Base-by-base conservation (phyloP, 805 yeast genomes). In the Monosporozyma servazzii region DNA sequence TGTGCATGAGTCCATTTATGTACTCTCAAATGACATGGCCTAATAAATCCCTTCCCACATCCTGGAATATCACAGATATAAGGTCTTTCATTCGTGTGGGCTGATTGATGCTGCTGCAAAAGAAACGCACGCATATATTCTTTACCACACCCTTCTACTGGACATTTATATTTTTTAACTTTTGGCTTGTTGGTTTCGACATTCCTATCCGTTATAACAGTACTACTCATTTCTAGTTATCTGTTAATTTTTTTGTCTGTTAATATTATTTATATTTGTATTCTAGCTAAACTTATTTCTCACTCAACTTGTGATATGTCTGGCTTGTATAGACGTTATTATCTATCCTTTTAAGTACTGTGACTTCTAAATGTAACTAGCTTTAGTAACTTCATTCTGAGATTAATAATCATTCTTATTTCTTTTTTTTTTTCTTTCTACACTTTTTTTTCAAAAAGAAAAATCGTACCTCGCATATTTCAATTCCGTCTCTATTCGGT, bases 31-130 rank as follows among this genome's bases (percentile, higher is more conserved):
- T 89, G 95, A 56, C 89, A 90, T 52, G 82, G 82, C 56, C 96
- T 74, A 37, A 81, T 75, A 63, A 88, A 88, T 36, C 80, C 65
- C 54, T 82, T 82, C 2, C 71, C 75, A 68, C 96, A 88, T 15
- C 68, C 75, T 5, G 68, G 64, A 15, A 71, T 71, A 5, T 72
- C 68, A 66, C 96, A 86, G 37, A 65, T 66, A 61, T 78, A 89
- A 0, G 96, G 96, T 53, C 95, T 75, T 56, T 86, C 91, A 55
- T 80, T 78, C 4, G 88, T 79, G 66, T 89, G 97, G 1, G 89
- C 74, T 57, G 89, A 75, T 64, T 75, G 70, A 67, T 89, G 96
- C 59, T 83, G 85, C 54, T 76, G 78, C 47, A 82, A 66, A 11
- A 81, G 64, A 2, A 82, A 75, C 0, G 87, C 86, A 48, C 79